Base-by-base conservation (phyloP, 176 grass and related monocot genomes). In the Ensete glaucum region DNA sequence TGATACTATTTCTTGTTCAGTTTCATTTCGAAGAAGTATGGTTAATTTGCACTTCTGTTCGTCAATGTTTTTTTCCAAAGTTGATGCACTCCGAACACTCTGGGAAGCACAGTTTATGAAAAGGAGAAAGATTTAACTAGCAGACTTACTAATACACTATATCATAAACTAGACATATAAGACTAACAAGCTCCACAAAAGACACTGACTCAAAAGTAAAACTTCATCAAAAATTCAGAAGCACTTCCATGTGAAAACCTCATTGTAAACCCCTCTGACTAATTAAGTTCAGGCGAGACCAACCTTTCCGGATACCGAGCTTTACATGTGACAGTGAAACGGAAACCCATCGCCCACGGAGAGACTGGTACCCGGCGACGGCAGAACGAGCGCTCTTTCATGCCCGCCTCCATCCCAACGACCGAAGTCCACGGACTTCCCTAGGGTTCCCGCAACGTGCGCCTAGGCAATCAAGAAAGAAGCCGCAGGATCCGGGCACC, bases 41-140 rank as follows among this genome's bases (percentile, higher is more conserved):
- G 80, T 77, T 72, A 99, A 69, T 79, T 88, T 93, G 90, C 95
- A 99, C 83, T 85, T 91, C 95, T 90, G 94, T 80, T 94, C 90
- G 80, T 99, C 90, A 62, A 94, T 80, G 84, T 99, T 99, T 29
- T 23, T 23, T 23, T 99, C 90, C 77, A 82, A 84, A 80, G 85
- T 91, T 15, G 82, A 85, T 53, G 59, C 84, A 78, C 80, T 84
- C 90, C 91, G 83, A 83, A 82, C 64, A 67, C 64, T 86, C 59
- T 17, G 19, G 12, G 9, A 50, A 43, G 7, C 3, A 1, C 10
- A 70, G 9, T 67, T 64, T 20, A 53, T 64, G 29, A 34, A 5
- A 5, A 1, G 48, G n/a, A 63, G 8, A 76, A 48, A 76, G 9
- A 57, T 10, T 50, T 29, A n/a, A 76, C 10, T 3, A 22, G 9